Percentiles rank a stretch among this genome's conserved stretches.
Conservation (phyloP, 768 basidiomycete genomes). For the Tylopilus balloui region DNA sequence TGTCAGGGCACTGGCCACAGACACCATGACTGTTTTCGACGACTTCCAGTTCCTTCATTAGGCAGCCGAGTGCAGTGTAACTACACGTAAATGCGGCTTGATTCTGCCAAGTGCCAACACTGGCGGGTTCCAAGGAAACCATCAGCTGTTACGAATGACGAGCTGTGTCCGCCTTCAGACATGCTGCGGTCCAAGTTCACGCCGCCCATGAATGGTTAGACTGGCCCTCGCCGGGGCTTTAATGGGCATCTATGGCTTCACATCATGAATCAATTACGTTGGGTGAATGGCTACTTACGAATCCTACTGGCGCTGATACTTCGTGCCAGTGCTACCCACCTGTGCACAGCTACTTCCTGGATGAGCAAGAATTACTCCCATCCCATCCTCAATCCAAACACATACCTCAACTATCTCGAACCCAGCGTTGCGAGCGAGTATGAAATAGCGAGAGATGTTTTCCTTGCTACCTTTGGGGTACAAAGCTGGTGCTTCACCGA, state of each 20-base stretch:
- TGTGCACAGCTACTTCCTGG: neutral
- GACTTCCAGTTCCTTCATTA: neutral
- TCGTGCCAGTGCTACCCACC: neutral
- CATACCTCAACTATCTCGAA: constrained; percentile 27
- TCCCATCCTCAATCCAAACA: constrained; percentile 17
- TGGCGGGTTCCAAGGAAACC: too few species aligned
- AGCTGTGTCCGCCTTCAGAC: too few species aligned
- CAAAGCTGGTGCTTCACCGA: neutral
- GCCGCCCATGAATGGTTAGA: too few species aligned
- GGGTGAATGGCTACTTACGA: neutral
- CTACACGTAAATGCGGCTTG: too few species aligned
- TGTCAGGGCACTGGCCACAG: neutral
- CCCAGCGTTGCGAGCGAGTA: constrained; percentile 19
- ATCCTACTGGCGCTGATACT: neutral
- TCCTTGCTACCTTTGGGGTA: constrained; percentile 23
- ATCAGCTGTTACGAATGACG: too few species aligned
- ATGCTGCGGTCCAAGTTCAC: too few species aligned
- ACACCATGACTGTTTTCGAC: constrained; percentile 3
- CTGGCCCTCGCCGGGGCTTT: too few species aligned
- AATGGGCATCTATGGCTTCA: too few species aligned
- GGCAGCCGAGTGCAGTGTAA: neutral
- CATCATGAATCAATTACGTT: too few species aligned
- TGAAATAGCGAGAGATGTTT: constrained; percentile 16
- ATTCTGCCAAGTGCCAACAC: too few species aligned
- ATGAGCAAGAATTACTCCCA: constrained; percentile 6